phyloP scores from a whole-genome alignment of 2,329 filamentous ascomycete species.

The Pseudocercospora pini-densiflorae region DNA sequence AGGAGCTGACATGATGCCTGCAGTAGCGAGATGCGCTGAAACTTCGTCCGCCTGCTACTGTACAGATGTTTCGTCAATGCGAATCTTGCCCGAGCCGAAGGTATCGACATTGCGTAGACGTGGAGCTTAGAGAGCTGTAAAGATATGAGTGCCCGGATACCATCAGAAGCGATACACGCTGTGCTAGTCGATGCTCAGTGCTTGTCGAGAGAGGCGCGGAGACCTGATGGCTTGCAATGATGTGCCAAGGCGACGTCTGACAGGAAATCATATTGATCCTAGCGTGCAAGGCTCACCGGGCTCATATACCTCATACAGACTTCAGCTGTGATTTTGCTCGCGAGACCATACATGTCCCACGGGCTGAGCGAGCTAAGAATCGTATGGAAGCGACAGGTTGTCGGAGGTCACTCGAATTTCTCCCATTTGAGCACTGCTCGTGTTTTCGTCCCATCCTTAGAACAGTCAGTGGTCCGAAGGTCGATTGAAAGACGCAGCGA shows the following conservation, averaged over 20 bases:
- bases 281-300: background rate
- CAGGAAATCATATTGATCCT: background rate
- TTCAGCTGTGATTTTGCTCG: background rate
- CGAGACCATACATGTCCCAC: background rate
- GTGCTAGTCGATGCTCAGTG: too few relatives aligned
- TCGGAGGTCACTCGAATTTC: constrained; percentile 28
- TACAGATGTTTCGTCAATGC: background rate
- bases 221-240: background rate
- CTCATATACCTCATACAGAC: background rate
- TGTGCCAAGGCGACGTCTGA: background rate
- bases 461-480: background rate
- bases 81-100: background rate
- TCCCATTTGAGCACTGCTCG: constrained; percentile 35
- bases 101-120: background rate
- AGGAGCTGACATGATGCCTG: background rate
- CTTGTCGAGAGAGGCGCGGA: too few relatives aligned
- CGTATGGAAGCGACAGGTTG: background rate
- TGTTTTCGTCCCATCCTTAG: constrained; percentile 30
- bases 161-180: background rate
- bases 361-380: background rate
- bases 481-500: background rate
- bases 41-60: background rate
- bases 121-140: background rate
- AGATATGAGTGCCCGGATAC: background rate
- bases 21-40: background rate